Conservation (phyloP, 306 rosid species). For the Amphicarpaea edgeworthii region DNA sequence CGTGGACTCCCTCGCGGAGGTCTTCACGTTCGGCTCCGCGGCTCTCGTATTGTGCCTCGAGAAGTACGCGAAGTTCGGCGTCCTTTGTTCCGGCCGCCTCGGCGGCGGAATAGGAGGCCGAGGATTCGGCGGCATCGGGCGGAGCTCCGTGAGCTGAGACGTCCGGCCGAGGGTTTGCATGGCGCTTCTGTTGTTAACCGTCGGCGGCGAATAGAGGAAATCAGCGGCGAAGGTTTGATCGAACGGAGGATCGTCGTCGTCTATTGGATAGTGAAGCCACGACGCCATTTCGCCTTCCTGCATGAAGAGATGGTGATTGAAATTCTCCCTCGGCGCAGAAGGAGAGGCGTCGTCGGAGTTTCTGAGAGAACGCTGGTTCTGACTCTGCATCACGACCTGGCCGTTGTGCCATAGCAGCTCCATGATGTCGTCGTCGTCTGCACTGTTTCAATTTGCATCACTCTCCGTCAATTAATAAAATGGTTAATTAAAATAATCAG, state of each 20-base stretch:
- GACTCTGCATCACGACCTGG: constrained; percentile 70
- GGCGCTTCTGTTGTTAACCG: constrained; percentile 30
- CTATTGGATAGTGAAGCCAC: constrained; percentile 81
- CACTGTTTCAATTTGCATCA: constrained; percentile 54
- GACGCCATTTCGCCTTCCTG: constrained; percentile 86
- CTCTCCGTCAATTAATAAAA: background rate
- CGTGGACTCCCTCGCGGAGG: constrained; percentile 51
- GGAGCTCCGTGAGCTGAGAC: constrained; percentile 43
- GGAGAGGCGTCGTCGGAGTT: constrained; percentile 43
- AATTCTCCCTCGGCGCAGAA: constrained; percentile 42
- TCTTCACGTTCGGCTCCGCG: constrained; percentile 44
- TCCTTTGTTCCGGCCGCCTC: constrained; percentile 44
- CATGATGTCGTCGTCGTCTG: constrained; percentile 64
- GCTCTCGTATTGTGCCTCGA: constrained; percentile 44
- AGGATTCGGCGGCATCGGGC: constrained; percentile 3
- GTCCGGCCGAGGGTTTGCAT: constrained; percentile 34
- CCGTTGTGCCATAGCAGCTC: constrained; percentile 90
- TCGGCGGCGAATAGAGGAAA: constrained; percentile 52
- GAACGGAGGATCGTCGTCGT: constrained; percentile 59
- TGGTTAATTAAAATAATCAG: background rate
- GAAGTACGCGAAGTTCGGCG: constrained; percentile 57
- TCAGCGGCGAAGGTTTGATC: constrained; percentile 64
- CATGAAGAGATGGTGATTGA: constrained; percentile 62
- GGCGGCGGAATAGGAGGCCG: constrained; percentile 63
- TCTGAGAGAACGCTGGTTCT: constrained; percentile 57